Base-by-base conservation (phyloP, 2,329 filamentous ascomycete species). In the Colletotrichum godetiae region DNA sequence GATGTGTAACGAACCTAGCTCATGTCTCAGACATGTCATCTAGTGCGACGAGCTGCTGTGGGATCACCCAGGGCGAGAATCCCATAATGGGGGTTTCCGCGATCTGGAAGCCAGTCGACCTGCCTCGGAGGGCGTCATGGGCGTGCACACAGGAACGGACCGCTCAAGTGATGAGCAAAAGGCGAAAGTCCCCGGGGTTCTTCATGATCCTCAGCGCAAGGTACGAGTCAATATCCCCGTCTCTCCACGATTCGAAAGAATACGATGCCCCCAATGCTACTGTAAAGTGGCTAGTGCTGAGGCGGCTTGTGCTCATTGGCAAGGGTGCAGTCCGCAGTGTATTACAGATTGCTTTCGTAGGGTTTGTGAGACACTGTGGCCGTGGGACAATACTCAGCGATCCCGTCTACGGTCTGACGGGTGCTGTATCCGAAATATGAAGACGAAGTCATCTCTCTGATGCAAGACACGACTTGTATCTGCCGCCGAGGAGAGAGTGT, bases 161-260 rank as follows among this genome's bases (percentile, higher is more conserved):
- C 42, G 63, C n/a, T 67, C 27, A 27, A 53, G 15, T 59, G 53
- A 62, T 58, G 57, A 27, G 31, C 56, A 68, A 72, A 22, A 46
- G 37, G 56, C 33, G 29, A 64, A n/a, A 49, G 42, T 46, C 42
- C 12, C 42, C 56, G 35, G 46, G 27, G 42, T 55, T 57, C 31
- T 15, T 60, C 42, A 60, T 46, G 62, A 33, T 63, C 31, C 33
- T 68, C 46, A 33, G 42, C 35, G 31, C 46, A 35, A 35, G 67
- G 42, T 33, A 15, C 67, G 67, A 73, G 67, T 73, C 67, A 71
- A 71, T 56, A 73, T 59, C 71, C 67, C 67, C 29, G 67, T 57
- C 60, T 71, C 71, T 65, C 67, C 60, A 71, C 71, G 61, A 70
- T 71, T 56, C 29, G 55, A 73, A 66, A 59, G 15, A 63, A 57